Evolutionary conservation across 345 rosid genomes (phyloP).

Genomic region (Cardamine resedifolia): DNA sequence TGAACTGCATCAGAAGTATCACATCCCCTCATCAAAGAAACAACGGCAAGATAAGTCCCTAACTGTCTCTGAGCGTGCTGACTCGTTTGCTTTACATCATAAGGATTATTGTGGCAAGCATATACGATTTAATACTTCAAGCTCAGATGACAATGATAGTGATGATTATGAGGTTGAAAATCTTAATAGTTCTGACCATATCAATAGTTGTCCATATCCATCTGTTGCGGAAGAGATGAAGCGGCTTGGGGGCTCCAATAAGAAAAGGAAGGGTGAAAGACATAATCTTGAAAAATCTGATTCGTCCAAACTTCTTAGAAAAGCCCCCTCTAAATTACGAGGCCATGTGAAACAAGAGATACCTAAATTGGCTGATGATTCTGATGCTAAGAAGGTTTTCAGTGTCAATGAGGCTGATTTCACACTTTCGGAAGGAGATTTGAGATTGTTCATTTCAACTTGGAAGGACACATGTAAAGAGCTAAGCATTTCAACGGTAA

Average conservation of each 20-base stretch:
- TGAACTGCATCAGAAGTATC: constrained; percentile 45
- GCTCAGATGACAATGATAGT: constrained; percentile 66
- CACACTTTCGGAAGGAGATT: constrained; percentile 45
- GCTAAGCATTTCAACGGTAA: constrained; percentile 54
- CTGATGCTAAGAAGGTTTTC: constrained; percentile 32
- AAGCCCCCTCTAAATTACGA: constrained; percentile 42
- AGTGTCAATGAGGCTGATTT: constrained; percentile 45
- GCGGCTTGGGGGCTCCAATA: constrained; percentile 65
- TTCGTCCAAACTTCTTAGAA: constrained; percentile 30
- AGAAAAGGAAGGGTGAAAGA: constrained; percentile 35
- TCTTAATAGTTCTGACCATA: constrained; percentile 44
- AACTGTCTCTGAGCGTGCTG: constrained; percentile 59
- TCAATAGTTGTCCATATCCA: constrained; percentile 86
- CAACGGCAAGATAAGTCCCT: constrained; percentile 50
- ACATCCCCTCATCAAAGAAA: constrained; percentile 47
- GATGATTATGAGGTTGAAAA: constrained; percentile 38
- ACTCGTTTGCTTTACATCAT: constrained; percentile 56
- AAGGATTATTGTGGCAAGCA: constrained; percentile 67
- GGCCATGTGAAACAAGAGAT: constrained; percentile 41
- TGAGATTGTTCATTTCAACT: constrained; percentile 63
- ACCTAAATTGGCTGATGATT: constrained; percentile 29
- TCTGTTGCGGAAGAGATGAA: constrained; percentile 78
- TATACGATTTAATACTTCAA: constrained; percentile 59
- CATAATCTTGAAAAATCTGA: constrained; percentile 41
- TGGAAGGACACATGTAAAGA: constrained; percentile 85